phyloP scores from a whole-genome alignment of 73 alveolate genomes.

The Tetrahymena elliotti region DNA sequence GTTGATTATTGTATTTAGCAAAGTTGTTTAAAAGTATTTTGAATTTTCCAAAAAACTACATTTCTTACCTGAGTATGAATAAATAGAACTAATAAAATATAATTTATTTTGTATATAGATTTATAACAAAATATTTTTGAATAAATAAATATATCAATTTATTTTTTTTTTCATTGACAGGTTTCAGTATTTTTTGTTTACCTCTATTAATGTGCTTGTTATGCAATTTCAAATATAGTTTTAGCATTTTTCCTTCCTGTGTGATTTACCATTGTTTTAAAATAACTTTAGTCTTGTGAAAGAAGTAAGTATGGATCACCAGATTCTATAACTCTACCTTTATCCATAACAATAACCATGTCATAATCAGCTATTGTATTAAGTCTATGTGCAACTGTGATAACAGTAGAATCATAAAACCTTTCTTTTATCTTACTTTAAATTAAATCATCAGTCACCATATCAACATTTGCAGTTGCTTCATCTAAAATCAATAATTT shows the following conservation, averaged over 20 bases:
- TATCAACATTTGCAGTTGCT: constrained; percentile 65
- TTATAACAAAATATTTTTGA: no score
- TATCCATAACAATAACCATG: constrained; percentile 53
- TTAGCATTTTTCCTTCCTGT: constrained; percentile 20
- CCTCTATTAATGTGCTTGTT: neutral
- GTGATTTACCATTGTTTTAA: neutral
- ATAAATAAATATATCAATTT: no score
- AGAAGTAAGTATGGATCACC: constrained; percentile 7
- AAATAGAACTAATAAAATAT: no score
- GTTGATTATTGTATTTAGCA: no score
- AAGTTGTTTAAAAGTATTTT: no score
- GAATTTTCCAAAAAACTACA: no score
- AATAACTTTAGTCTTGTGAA: neutral
- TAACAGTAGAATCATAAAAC: constrained; percentile 54
- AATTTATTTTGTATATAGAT: no score
- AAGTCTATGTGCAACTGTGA: constrained; percentile 61
- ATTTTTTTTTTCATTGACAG: no score
- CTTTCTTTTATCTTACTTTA: constrained; percentile 41
- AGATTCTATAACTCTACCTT: constrained; percentile 26
- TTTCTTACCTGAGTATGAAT: no score
- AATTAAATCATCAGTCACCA: constrained; percentile 61
- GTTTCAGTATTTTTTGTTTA: neutral
- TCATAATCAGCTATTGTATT: constrained; percentile 16
- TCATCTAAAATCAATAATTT: constrained; percentile 62
- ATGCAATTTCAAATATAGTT: constrained; percentile 24